Conservation (phyloP, 1,284 basidiomycete species). For the Mrakiaceae sp. region DNA sequence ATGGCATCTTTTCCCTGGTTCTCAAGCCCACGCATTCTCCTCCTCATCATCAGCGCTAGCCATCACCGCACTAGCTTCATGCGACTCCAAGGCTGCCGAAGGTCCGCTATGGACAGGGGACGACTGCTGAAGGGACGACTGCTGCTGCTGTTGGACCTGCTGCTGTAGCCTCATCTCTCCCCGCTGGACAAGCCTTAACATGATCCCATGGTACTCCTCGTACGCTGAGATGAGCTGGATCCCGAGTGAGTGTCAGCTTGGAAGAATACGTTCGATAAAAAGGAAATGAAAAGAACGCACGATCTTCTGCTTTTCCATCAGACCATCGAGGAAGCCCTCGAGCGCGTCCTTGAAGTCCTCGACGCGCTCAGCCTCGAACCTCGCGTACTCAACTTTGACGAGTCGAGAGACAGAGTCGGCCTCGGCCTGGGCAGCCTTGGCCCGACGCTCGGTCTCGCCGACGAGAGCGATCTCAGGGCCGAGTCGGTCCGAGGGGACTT, state of each 20-base stretch:
- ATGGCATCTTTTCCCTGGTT: too few species aligned
- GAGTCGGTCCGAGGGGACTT: conserved; percentile 52
- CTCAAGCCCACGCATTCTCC: too few species aligned
- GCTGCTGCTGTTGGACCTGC: too few species aligned
- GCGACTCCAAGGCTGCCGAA: too few species aligned
- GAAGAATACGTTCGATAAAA: not conserved
- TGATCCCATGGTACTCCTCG: conserved; percentile 12
- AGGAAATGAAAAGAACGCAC: conserved; percentile 36
- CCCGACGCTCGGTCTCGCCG: conserved; percentile 76
- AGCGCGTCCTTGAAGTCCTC: conserved; percentile 73
- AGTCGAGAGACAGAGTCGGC: conserved; percentile 79
- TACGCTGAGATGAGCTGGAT: conserved; percentile 13
- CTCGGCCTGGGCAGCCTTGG: conserved; percentile 67
- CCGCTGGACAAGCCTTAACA: conserved; percentile 14
- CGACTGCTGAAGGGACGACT: too few species aligned
- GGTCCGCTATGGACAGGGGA: too few species aligned
- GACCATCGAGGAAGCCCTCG: conserved; percentile 65
- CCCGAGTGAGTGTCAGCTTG: not conserved
- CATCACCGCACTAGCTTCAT: too few species aligned
- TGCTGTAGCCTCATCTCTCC: too few species aligned
- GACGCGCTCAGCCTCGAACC: conserved; percentile 87
- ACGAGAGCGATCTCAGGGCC: conserved; percentile 60
- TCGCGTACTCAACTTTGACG: conserved; percentile 80
- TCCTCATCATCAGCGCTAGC: too few species aligned
- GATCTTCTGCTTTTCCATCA: conserved; percentile 71